Conservation (phyloP, 768 basidiomycete species). For the Boletus bicolor region DNA sequence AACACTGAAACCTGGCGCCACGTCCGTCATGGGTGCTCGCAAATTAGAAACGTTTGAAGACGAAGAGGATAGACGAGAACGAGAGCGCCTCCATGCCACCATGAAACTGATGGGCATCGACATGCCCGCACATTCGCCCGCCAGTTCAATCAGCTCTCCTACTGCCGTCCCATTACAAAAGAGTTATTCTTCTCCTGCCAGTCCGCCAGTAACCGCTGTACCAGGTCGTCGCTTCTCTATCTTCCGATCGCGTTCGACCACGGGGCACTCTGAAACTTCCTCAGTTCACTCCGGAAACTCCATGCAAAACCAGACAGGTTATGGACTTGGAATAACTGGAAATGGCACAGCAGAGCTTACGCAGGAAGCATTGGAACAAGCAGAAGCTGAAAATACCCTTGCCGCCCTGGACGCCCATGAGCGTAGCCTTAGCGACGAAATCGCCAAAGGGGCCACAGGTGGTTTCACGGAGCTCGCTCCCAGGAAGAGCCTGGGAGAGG, state of each 20-base stretch:
- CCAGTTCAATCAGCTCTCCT: constrained; percentile 19
- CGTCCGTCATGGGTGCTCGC: constrained; percentile 56
- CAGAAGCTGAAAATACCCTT: constrained; percentile 71
- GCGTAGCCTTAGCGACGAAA: constrained; percentile 63
- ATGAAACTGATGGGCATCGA: constrained; percentile 95
- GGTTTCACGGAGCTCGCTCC: constrained; percentile 78
- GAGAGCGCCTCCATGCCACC: constrained; percentile 84
- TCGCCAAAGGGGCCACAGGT: constrained; percentile 67
- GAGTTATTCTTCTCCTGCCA: constrained; percentile 38
- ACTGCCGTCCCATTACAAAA: constrained; percentile 39
- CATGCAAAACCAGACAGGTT: constrained; percentile 32
- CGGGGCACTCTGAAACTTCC: constrained; percentile 43
- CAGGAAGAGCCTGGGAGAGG: constrained; percentile 41
- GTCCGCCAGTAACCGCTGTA: constrained; percentile 24
- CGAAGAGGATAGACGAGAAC: constrained; percentile 84
- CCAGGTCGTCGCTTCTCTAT: constrained; percentile 62
- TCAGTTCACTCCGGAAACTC: constrained; percentile 47
- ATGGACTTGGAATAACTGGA: constrained; percentile 29
- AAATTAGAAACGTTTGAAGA: constrained; percentile 89
- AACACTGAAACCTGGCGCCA: constrained; percentile 65
- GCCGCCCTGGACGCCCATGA: constrained; percentile 82
- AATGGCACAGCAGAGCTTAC: constrained; percentile 49
- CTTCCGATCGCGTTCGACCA: constrained; percentile 55
- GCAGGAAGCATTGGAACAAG: constrained; percentile 73
- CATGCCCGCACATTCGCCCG: constrained; percentile 51